Base-by-base conservation (phyloP, 208 protist species). In the Wallacemonas sp. region DNA sequence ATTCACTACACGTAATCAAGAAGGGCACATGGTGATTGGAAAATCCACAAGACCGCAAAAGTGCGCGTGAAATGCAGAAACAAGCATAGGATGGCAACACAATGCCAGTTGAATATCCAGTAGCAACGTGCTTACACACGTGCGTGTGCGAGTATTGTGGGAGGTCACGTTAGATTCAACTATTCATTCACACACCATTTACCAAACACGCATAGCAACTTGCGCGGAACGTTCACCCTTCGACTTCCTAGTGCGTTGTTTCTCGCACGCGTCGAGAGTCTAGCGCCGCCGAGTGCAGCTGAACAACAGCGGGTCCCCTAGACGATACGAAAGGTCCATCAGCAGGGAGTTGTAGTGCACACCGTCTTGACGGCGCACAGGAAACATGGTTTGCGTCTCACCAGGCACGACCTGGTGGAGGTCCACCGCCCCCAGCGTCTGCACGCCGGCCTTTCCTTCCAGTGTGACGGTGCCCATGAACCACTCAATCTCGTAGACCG, bases 291-390 rank as follows among this genome's bases (percentile, higher is more conserved):
- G 77, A 2, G 61, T 75, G 66, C 87, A 93, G 6, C 74, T 81
- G 62, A 91, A 83, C 29, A 94, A 82, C 11, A 94, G 32, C 8
- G 85, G 82, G 46, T 94, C 78, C 16, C 88, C 88, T 4, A 85
- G 64, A 16, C 70, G 49, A 58, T 89, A 89, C 19, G 48, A 34
- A 2, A 85, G 30, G 14, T 65, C 36, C 19, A 57, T 56, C 27
- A 90, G 30, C 1, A 73, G 54, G 2, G 72, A 69, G 39, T 88
- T 77, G 67, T 80, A 80, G 60, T 78, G 48, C 12, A 70, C 41
- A 23, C 19, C 57, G 24, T 65, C 33, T 19, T 46, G 33, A 11
- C 65, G 52, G 21, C 62, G 38, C 17, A 75, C 68, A 34, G 76
- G 55, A n/a, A 78, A 83, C 17, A 85, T 24, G 41, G 83, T 63